A percentile compares a stretch with the other conserved stretches of the same genome.
These are phyloP conservation scores for Rhodotorula toruloides DNA, from an alignment of 768 basidiomycete genomes.

Conservation along the genomic window DNA sequence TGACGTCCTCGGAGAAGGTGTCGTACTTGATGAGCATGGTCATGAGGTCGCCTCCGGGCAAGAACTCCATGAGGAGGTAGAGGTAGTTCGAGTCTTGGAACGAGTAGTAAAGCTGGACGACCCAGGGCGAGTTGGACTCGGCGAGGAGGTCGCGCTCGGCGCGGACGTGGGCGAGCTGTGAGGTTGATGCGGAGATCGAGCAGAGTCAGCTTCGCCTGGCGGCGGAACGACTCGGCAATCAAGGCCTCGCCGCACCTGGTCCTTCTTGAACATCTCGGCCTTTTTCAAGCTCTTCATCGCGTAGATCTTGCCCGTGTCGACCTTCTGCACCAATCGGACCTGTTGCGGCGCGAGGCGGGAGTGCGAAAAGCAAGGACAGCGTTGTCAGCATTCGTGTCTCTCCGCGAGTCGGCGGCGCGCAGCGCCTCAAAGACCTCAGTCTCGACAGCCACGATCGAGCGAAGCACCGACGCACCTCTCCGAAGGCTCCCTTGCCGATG, in stretches of 20 bases:
- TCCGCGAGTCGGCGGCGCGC: no score
- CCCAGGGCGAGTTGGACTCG: conserved; percentile 91
- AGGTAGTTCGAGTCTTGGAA: conserved; percentile 90
- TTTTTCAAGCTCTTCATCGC: conserved; percentile 98
- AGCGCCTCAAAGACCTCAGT: no score
- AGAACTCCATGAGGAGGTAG: conserved; percentile 98
- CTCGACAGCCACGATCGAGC: no score
- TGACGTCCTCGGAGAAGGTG: conserved; percentile 96
- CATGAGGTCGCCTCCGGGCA: conserved; percentile 98
- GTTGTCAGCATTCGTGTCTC: no score
- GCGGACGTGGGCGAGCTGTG: conserved; percentile 89
- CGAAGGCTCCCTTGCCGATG: conserved; percentile 98
- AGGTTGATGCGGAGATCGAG: neutral
- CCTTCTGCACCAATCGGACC: conserved; percentile 92
- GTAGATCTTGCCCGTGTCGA: conserved; percentile 94
- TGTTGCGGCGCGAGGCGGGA: conserved; percentile 43
- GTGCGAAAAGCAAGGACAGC: no score
- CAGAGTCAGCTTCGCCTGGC: neutral
- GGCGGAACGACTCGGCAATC: neutral
- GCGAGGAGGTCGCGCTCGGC: conserved; percentile 95
- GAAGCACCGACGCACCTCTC: conserved; percentile 62
- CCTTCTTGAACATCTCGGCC: conserved; percentile 98
- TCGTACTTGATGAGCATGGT: conserved; percentile 99
- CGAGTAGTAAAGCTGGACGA: conserved; percentile 95
- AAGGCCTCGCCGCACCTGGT: conserved; percentile 61